Percentiles rank a stretch among this genome's conserved stretches.
These are phyloP conservation scores for Lophiostoma macrostomum DNA, from an alignment of 495 filamentous ascomycete genomes.

Conservation along the genomic window DNA sequence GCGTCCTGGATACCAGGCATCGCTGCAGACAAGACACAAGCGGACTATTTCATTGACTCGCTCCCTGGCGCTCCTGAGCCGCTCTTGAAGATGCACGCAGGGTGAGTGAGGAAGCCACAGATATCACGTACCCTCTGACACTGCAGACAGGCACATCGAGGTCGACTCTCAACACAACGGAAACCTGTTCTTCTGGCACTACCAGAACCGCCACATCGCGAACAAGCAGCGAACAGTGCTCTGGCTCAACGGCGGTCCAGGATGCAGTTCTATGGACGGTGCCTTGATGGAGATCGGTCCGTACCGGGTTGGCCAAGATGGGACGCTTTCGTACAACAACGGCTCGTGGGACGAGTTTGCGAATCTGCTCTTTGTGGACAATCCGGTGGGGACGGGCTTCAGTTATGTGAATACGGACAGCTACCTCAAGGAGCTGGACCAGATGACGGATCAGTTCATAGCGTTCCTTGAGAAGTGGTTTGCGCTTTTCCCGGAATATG, in stretches of 20 bases:
- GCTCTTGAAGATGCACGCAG: conserved; percentile 93
- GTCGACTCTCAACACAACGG: conserved; percentile 78
- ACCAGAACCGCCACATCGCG: conserved; percentile 89
- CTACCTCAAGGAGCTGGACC: conserved; percentile 76
- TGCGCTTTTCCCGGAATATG: conserved; percentile 83
- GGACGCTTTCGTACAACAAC: conserved; percentile 73
- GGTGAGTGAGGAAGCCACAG: conserved; percentile 55
- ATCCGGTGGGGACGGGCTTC: conserved; percentile 93
- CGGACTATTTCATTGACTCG: conserved; percentile 83
- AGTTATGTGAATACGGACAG: conserved; percentile 89
- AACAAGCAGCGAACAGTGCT: conserved; percentile 89
- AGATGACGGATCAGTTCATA: conserved; percentile 88
- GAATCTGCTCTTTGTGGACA: conserved; percentile 93
- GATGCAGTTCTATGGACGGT: conserved; percentile 95
- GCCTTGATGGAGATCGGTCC: conserved; percentile 97
- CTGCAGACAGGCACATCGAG: conserved; percentile 72
- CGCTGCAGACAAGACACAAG: conserved; percentile 57
- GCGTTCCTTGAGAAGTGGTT: conserved; percentile 90
- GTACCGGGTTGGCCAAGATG: conserved; percentile 77
- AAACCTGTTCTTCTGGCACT: conserved; percentile 98
- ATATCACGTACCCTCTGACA: background rate
- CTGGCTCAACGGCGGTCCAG: conserved; percentile 95
- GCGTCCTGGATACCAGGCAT: conserved; percentile 26
- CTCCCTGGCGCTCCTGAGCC: conserved; percentile 84
- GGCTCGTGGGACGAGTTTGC: conserved; percentile 98